Evolutionary conservation across 306 rosid genomes (phyloP).

Genomic region (Styphnolobium japonicum): DNA sequence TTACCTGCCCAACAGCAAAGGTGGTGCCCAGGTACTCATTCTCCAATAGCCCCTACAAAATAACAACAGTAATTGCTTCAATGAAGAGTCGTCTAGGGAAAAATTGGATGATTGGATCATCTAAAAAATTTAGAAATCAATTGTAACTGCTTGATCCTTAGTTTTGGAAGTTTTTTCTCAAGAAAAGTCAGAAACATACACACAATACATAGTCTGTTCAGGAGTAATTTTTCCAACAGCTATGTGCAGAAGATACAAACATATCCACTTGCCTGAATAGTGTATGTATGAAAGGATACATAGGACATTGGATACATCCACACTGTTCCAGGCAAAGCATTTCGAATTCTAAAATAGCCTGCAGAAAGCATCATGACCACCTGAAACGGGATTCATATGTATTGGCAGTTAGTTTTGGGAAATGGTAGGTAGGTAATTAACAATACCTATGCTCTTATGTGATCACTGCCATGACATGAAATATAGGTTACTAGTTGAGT

Average conservation of each 20-base stretch:
- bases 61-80: background rate
- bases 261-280: constrained; percentile 75
- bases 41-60: constrained; percentile 82
- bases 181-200: background rate
- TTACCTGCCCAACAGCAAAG: constrained; percentile 91
- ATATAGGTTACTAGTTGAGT: background rate
- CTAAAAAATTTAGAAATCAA: background rate
- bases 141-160: background rate
- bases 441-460: background rate
- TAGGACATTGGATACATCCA: constrained; percentile 94
- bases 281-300: constrained; percentile 82
- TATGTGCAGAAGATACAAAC: background rate
- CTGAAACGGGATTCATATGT: constrained; percentile 46
- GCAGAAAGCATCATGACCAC: constrained; percentile 96
- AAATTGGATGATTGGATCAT: background rate
- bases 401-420: constrained; percentile 18
- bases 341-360: constrained; percentile 90
- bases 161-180: constrained; percentile 1
- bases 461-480: background rate
- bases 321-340: constrained; percentile 69
- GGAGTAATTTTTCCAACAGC: background rate
- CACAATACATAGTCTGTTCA: background rate
- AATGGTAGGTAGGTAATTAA: too few relatives aligned
- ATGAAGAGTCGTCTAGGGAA: background rate
- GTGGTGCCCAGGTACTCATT: constrained; percentile 85